Evolutionary conservation across 208 protist genomes (phyloP), one percentile per base, ranked within the genome.

Genomic region (Histomonas meleagridis): DNA sequence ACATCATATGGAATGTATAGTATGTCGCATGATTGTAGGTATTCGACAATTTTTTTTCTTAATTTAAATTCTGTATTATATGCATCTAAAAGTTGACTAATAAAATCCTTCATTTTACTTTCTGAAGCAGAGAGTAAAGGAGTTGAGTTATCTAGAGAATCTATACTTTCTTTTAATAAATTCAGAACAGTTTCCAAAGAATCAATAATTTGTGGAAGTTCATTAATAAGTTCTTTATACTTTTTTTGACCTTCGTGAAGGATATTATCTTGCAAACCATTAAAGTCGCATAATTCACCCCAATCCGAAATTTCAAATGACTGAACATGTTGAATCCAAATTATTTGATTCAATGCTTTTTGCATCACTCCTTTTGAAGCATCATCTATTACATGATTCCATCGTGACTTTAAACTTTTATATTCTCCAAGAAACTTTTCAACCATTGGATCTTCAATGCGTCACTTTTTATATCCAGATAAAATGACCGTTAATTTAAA

Each of bases 1-100:
- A 81, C 70, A 3, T 81, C 70, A 23, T 81, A 81, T 10, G 70
- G 70, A n/a, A n/a, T n/a, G n/a, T n/a, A n/a, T n/a, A n/a, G n/a
- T n/a, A n/a, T n/a, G n/a, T n/a, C n/a, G n/a, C n/a, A n/a, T 23
- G 70, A 81, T n/a, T 81, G 48, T 32, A 46, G 48, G 43, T 81
- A 43, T 14, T 51, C 14, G 1, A 81, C 43, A n/a, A 81, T 81
- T 51, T 23, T 43, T n/a, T 81, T 81, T 12, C 43, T 48, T 32
- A 81, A 23, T 32, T 81, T 28, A 2, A 81, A n/a, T 51, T 81
- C 70, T 81, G 10, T 81, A 12, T 81, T 23, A 35, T 46, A 81
- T 1, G 70, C 10, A 12, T 18, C 14, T 51, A 81, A 35, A 32
- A 81, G n/a, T 16, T 32, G 23, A 18, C 51, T n/a, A 0, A 35